Evolutionary conservation across 1,139 yeast species (phyloP).

Genomic region (Petasospora rhodanensis): DNA sequence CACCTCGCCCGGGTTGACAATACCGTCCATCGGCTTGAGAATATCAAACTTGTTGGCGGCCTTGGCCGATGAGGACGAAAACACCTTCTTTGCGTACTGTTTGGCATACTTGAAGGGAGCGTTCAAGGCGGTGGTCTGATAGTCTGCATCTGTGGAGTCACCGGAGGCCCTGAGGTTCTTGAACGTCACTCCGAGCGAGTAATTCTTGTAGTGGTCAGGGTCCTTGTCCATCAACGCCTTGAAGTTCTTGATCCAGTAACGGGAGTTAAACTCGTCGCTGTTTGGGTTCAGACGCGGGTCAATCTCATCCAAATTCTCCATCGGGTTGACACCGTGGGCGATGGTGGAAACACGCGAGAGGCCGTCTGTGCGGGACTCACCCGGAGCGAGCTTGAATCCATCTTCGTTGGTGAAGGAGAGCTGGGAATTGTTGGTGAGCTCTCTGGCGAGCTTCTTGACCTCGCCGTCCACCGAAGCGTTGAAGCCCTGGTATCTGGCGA

Average conservation of each 20-base stretch:
- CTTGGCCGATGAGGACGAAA: constrained; percentile 27
- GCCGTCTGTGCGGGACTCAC: constrained; percentile 6
- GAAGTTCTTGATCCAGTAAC: constrained; percentile 72
- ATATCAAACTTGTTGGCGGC: constrained; percentile 44
- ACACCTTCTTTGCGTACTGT: constrained; percentile 11
- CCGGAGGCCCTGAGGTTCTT: constrained; percentile 69
- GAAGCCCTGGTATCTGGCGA: constrained; percentile 35
- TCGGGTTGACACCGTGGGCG: constrained; percentile 24
- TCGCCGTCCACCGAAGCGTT: constrained; percentile 28
- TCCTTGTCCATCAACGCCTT: constrained; percentile 51
- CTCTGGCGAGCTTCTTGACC: constrained; percentile 49
- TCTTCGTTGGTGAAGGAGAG: constrained; percentile 22
- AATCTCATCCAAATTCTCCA: constrained; percentile 34
- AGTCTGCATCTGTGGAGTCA: constrained; percentile 71
- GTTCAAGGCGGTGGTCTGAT: constrained; percentile 68
- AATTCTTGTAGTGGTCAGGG: constrained; percentile 60
- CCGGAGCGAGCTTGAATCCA: constrained; percentile 8
- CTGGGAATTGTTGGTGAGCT: constrained; percentile 30
- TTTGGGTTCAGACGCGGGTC: constrained; percentile 50
- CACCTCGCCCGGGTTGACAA: constrained; percentile 65
- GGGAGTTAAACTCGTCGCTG: constrained; percentile 53
- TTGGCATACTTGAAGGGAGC: constrained; percentile 29
- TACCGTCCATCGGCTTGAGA: constrained; percentile 60
- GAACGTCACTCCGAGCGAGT: constrained; percentile 66
- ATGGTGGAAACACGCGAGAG: constrained; percentile 22